phyloP scores from a whole-genome alignment of 768 basidiomycete genomes.

The Mycena polygramma region DNA sequence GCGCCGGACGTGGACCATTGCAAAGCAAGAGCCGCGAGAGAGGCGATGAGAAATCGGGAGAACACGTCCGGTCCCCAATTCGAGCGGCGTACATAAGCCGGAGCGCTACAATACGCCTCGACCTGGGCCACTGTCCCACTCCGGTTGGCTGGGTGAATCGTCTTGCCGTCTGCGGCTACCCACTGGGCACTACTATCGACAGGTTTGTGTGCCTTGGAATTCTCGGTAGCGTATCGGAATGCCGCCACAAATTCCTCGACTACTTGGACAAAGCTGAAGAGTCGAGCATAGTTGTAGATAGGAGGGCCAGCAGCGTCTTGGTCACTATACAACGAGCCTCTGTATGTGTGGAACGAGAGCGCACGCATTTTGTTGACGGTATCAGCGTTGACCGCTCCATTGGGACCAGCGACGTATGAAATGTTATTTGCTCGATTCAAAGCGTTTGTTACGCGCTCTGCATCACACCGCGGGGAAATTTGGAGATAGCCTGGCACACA shows the following conservation, averaged over 20 bases:
- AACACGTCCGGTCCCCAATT: constrained; percentile 42
- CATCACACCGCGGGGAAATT: constrained; percentile 56
- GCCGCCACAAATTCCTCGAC: constrained; percentile 35
- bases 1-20: constrained; percentile 50
- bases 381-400: constrained; percentile 18
- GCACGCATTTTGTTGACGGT: constrained; percentile 18
- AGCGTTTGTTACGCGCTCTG: constrained; percentile 45
- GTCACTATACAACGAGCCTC: constrained; percentile 34
- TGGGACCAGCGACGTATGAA: constrained; percentile 39
- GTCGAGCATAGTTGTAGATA: constrained; percentile 41
- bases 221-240: constrained; percentile 31
- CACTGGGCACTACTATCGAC: constrained; percentile 27
- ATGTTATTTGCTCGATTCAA: constrained; percentile 45
- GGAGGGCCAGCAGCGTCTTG: constrained; percentile 41
- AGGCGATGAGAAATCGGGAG: constrained; percentile 47
- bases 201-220: constrained; percentile 21
- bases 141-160: constrained; percentile 17
- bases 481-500: constrained; percentile 51
- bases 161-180: constrained; percentile 5
- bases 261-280: constrained; percentile 34
- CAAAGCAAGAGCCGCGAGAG: constrained; percentile 43
- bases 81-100: constrained; percentile 11
- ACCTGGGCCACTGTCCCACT: constrained; percentile 33
- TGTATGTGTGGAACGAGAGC: constrained; percentile 12
- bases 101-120: constrained; percentile 39